Evolutionary conservation across 345 rosid species (phyloP).

Genomic region (Conringia planisiliqua): DNA sequence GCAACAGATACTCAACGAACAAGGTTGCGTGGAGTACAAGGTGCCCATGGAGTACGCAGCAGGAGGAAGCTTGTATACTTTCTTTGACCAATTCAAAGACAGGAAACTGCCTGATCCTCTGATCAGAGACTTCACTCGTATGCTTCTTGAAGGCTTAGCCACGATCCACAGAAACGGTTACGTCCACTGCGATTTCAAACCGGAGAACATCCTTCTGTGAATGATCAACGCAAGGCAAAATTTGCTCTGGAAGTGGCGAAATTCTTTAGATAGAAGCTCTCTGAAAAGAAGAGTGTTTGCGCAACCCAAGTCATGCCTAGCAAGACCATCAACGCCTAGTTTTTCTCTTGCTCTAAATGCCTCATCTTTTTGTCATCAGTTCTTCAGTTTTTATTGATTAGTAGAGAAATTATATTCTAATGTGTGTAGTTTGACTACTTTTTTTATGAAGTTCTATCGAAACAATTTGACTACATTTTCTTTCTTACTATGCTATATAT

Average conservation of each 20-base stretch:
- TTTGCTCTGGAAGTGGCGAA: not conserved
- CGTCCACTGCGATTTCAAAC: conserved; percentile 32
- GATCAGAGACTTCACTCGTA: conserved; percentile 32
- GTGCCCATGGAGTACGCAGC: conserved; percentile 41
- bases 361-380: too few relatives aligned
- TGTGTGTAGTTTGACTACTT: too few relatives aligned
- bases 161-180: conserved; percentile 32
- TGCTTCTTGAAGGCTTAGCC: conserved; percentile 38
- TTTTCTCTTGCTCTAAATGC: too few relatives aligned
- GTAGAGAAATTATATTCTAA: too few relatives aligned
- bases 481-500: too few relatives aligned
- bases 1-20: not conserved
- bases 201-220: not conserved
- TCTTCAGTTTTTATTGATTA: too few relatives aligned
- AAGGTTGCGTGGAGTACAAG: conserved; percentile 31
- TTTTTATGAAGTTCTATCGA: too few relatives aligned
- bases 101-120: conserved; percentile 30
- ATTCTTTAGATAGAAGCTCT: too few relatives aligned
- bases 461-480: too few relatives aligned
- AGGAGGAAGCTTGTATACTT: conserved; percentile 34
- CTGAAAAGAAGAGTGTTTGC: not conserved
- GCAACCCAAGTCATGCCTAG: not conserved
- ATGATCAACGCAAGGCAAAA: not conserved
- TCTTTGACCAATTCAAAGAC: not conserved
- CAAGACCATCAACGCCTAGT: not conserved